phyloP scores from a whole-genome alignment of 305 asterid species.

The Fraxinus sp. region DNA sequence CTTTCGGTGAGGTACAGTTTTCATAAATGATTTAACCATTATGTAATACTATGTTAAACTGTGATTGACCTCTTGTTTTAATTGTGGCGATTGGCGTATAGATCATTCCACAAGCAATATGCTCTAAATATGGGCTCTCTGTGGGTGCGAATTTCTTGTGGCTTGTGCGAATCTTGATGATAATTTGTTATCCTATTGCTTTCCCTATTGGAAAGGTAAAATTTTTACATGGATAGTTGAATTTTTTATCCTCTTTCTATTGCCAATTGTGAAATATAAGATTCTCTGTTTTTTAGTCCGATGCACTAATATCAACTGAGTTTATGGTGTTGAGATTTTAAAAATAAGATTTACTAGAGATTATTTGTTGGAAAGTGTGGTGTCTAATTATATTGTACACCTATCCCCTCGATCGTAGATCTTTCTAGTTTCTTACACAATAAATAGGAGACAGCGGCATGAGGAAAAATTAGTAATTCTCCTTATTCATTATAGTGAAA shows the following conservation, averaged over 20 bases:
- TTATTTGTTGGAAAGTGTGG: neutral
- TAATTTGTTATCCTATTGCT: slow-evolving; percentile 77
- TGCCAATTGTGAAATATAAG: neutral
- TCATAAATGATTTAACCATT: slow-evolving; percentile 1
- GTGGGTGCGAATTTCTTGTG: slow-evolving; percentile 88
- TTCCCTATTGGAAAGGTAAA: slow-evolving; percentile 90
- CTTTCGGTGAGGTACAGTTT: slow-evolving; percentile 87
- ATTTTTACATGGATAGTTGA: neutral
- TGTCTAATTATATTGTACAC: neutral
- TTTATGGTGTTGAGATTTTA: neutral
- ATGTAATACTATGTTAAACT: neutral
- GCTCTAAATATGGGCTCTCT: slow-evolving; percentile 86
- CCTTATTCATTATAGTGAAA: neutral
- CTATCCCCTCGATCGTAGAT: neutral
- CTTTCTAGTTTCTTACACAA: neutral
- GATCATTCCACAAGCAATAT: slow-evolving; percentile 92
- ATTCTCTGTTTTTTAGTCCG: neutral
- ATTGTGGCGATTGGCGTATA: slow-evolving; percentile 24
- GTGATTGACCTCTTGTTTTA: slow-evolving; percentile 22
- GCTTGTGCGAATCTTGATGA: slow-evolving; percentile 90
- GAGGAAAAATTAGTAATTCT: neutral
- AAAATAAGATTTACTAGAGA: neutral
- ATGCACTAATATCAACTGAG: neutral
- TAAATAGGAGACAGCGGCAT: neutral
- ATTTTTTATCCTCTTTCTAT: neutral